Conservation (phyloP, 202 grass and related monocot genomes). For the Alloteropsis angusta region DNA sequence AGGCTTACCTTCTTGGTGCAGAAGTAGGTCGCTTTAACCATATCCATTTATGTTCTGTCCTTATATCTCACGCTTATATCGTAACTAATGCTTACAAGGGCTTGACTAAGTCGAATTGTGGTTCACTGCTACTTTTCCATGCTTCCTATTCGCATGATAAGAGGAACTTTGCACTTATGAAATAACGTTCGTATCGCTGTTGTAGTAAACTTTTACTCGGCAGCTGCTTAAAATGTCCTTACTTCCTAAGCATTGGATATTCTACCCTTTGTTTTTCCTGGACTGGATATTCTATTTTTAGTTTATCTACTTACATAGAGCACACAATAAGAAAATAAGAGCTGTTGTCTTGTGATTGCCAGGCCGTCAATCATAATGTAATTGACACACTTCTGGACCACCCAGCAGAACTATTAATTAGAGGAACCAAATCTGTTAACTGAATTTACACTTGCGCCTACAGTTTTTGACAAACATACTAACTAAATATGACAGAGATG, state of each 20-base stretch:
- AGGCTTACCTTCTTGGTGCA: conserved; percentile 79
- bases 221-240: neutral
- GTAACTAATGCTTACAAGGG: neutral
- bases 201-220: neutral
- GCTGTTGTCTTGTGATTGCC: neutral
- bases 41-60: neutral
- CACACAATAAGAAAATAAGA: neutral
- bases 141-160: neutral
- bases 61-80: conserved; percentile 13
- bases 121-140: neutral
- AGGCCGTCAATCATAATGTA: neutral
- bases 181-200: neutral
- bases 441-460: neutral
- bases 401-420: neutral
- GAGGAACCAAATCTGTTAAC: neutral
- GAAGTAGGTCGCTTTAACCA: conserved; percentile 34
- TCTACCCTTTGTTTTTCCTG: neutral
- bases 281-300: neutral
- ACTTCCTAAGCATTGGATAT: neutral
- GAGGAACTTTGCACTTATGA: neutral
- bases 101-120: neutral
- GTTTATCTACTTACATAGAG: neutral
- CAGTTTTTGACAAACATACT: neutral
- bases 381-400: conserved; percentile 13
- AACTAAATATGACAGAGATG: neutral